Evolutionary conservation across 2,329 filamentous ascomycete genomes (phyloP).

Genomic region (Esteya vermicola): DNA sequence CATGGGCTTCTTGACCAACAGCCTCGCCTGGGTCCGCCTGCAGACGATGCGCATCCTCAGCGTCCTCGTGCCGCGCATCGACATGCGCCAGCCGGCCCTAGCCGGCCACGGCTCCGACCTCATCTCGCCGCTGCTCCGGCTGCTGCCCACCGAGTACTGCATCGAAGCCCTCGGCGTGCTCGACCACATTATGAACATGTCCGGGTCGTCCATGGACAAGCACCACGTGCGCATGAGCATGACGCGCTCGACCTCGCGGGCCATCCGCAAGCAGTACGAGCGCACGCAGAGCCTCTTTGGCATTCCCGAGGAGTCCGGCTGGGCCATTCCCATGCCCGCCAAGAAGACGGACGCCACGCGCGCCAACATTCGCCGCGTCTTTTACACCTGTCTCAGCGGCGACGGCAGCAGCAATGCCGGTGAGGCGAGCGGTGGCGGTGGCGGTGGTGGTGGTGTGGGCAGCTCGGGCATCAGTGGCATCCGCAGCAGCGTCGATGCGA

Average conservation of each 20-base stretch:
- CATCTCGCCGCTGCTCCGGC: constrained; percentile 77
- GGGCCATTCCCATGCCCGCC: constrained; percentile 89
- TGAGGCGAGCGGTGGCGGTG: neutral
- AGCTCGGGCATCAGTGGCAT: neutral
- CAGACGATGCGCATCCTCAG: constrained; percentile 87
- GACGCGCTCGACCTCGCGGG: constrained; percentile 73
- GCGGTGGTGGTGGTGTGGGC: neutral
- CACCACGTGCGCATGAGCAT: constrained; percentile 97
- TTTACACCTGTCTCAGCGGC: constrained; percentile 73
- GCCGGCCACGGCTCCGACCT: constrained; percentile 85
- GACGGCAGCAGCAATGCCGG: too few species aligned
- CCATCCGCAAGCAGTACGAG: constrained; percentile 87
- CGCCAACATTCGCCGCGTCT: constrained; percentile 87
- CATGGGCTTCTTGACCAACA: constrained; percentile 83
- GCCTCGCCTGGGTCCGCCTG: constrained; percentile 74
- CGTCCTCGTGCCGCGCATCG: constrained; percentile 72
- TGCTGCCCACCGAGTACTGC: constrained; percentile 87
- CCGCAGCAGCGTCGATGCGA: neutral
- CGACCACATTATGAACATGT: constrained; percentile 91
- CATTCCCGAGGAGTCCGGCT: constrained; percentile 88
- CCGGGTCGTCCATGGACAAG: constrained; percentile 80
- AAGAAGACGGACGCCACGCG: constrained; percentile 77
- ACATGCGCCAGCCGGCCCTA: constrained; percentile 85
- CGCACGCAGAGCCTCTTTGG: constrained; percentile 89
- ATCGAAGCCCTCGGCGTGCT: constrained; percentile 83